Evolutionary conservation across 2,329 filamentous ascomycete genomes (phyloP), one percentile per base, ranked within the genome.

Genomic region (Cryphonectria radicalis): DNA sequence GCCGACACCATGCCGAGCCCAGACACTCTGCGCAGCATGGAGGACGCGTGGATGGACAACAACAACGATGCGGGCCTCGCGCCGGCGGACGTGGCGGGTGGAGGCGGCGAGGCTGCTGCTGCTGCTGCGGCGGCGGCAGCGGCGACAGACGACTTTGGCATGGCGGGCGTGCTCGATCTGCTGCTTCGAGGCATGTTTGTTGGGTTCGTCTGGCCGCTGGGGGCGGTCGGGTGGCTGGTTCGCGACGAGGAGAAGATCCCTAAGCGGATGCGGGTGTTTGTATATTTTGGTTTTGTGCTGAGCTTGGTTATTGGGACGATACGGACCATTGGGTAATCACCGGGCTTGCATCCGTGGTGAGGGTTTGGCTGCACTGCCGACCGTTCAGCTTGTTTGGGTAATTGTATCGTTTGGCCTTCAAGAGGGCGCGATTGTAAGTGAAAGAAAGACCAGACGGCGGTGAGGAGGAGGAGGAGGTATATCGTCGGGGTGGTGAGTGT

Each of bases 181-280:
- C 89, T 98, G 84, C 86, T 98, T 71, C 93, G 91, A 82, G 96
- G 95, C 5, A 93, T 96, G 80, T 84, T 97, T 72, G 93, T 96
- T 77, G 96, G 96, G 0, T 99, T 98, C 84, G 92, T 99, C 80
- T 98, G 95, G 89, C 96, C 96, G 4, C 81, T 98, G 13, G 95
- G 93, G 0, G 94, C 93, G 77, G 84, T 95, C 70, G 90, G 92
- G 67, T 98, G 95, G 94, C 84, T 97, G 66, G 87, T 95, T 74
- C 87, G 95, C 72, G 93, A 97, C 80, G 93, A 96, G 71, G 94
- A 93, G 0, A 90, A 98, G 72, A 97, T 94, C 89, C 92, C 91
- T 73, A 90, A 92, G 77, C 86, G 95, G 77, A 92, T 94, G 84
- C 91, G 94, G 79, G 89, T 97, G 76, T 95, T 95, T 76, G 93